Evolutionary conservation across 371 early-diverging fungal genomes (phyloP).

Genomic region (Lichtheimia ornata): DNA sequence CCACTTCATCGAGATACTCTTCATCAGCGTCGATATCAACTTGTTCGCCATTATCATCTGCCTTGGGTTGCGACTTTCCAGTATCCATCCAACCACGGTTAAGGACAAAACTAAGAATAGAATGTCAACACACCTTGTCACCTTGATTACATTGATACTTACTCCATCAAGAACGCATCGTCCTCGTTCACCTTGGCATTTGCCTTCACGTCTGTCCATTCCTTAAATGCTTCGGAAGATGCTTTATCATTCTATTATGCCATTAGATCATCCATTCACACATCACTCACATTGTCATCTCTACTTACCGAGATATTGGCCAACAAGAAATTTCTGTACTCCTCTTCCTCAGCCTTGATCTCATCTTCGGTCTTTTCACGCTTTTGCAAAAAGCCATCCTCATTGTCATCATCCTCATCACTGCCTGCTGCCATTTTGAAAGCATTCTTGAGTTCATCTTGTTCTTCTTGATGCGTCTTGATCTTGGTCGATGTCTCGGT

Average conservation of each 20-base stretch:
- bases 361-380: slow-evolving; percentile 76
- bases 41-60: slow-evolving; percentile 58
- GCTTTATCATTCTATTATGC: slow-evolving; percentile 40
- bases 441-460: slow-evolving; percentile 75
- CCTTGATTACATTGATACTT: slow-evolving; percentile 25
- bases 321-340: slow-evolving; percentile 82
- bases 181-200: slow-evolving; percentile 58
- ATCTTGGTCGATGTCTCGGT: slow-evolving; percentile 26
- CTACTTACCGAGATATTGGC: slow-evolving; percentile 66
- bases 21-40: slow-evolving; percentile 68
- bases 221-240: slow-evolving; percentile 55
- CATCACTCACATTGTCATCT: slow-evolving; percentile 12
- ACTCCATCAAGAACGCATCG: slow-evolving; percentile 90
- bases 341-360: slow-evolving; percentile 72
- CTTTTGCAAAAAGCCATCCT: slow-evolving; percentile 71
- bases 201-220: slow-evolving; percentile 61
- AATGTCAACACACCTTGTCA: background rate
- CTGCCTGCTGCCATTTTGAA: slow-evolving; percentile 57
- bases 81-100: slow-evolving; percentile 95
- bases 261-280: background rate
- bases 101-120: slow-evolving; percentile 65
- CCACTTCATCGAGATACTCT: slow-evolving; percentile 72
- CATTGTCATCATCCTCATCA: slow-evolving; percentile 44
- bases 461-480: slow-evolving; percentile 81
- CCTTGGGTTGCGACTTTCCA: slow-evolving; percentile 39